Base-by-base conservation (phyloP, 1,284 basidiomycete species). In the Testicularia cyperi region DNA sequence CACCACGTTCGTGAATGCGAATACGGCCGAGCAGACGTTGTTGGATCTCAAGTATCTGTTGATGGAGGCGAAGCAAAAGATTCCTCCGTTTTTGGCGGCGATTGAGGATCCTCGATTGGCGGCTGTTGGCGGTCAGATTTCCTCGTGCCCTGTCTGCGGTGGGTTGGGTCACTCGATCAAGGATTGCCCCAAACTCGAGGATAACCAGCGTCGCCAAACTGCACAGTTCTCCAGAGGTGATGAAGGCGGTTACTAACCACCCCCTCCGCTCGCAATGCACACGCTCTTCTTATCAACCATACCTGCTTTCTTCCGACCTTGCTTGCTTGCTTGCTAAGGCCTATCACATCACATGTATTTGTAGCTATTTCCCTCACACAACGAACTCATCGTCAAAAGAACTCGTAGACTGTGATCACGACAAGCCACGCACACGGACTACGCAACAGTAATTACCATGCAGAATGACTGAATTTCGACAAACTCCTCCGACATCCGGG, bases 1-100 rank as follows among this genome's bases (percentile, higher is more conserved):
- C n/a, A 98, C 95, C 18, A 95, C 95, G n/a, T 98, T 99, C 77
- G 90, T 98, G 46, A 98, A 98, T 76, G 92, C 92, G 86, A 90
- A 89, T 71, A 95, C 92, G 2, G 83, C 87, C 0, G 92, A 98
- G 75, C 92, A 96, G 79, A 98, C 94, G 1, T 79, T 98, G 35
- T 79, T 98, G 54, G 95, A 99, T 81, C 80, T 98, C 58, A 99
- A 98, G 79, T 98, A 98, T 74, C 79, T 99, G 38, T 80, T 98
- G 39, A 88, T 95, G 82, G 95, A 99, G 78, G 92, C 94, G 2
- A 95, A 94, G 42, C 95, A 98, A 79, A 92, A 92, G 72, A 91
- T 98, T 6, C 95, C 95, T 0, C 89, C 91, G n/a, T 98, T 98
- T 81, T 79, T 99, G 58, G 80, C 84, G 37, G 88, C 85, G 2